Conservation (phyloP, 805 yeast species). For the Naumovozyma dairenensis region DNA sequence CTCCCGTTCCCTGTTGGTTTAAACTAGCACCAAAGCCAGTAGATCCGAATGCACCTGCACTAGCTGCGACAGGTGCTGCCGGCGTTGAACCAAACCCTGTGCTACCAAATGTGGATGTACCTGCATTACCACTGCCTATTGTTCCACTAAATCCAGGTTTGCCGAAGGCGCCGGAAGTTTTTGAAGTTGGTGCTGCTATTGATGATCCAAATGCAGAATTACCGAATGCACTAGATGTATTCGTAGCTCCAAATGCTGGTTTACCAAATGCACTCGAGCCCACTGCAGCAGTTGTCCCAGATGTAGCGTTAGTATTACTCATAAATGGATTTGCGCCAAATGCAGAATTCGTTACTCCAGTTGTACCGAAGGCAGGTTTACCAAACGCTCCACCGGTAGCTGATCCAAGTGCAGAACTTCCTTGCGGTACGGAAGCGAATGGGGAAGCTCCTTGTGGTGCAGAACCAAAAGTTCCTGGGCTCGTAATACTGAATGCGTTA, state of each 20-base stretch:
- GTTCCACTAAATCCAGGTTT: constrained; percentile 6
- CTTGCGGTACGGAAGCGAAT: constrained; percentile 6
- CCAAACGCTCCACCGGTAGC: constrained; percentile 8
- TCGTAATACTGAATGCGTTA: not conserved
- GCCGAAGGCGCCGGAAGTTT: constrained; percentile 13
- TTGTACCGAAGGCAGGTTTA: constrained; percentile 2
- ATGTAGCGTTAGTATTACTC: constrained; percentile 1
- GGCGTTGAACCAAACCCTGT: too few species aligned
- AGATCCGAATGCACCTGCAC: constrained; percentile 2
- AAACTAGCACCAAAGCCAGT: not conserved
- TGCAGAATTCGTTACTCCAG: constrained; percentile 4
- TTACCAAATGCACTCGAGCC: constrained; percentile 13
- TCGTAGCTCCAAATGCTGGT: constrained; percentile 10
- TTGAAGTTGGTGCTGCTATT: not conserved
- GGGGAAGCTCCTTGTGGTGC: constrained; percentile 10
- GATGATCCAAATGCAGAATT: constrained; percentile 4
- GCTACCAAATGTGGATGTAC: constrained; percentile 19
- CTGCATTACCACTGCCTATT: constrained; percentile 2
- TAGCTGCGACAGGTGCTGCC: too few species aligned
- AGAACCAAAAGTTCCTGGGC: not conserved
- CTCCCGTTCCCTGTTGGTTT: too few species aligned
- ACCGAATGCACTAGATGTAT: constrained; percentile 13
- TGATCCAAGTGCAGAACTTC: not conserved
- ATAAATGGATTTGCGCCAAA: constrained; percentile 10
- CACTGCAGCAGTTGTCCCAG: not conserved